Percentiles rank a stretch among this genome's conserved stretches.
Evolutionary conservation across 495 filamentous ascomycete species (phyloP).

Genomic region (Hypoxylon trugodes): DNA sequence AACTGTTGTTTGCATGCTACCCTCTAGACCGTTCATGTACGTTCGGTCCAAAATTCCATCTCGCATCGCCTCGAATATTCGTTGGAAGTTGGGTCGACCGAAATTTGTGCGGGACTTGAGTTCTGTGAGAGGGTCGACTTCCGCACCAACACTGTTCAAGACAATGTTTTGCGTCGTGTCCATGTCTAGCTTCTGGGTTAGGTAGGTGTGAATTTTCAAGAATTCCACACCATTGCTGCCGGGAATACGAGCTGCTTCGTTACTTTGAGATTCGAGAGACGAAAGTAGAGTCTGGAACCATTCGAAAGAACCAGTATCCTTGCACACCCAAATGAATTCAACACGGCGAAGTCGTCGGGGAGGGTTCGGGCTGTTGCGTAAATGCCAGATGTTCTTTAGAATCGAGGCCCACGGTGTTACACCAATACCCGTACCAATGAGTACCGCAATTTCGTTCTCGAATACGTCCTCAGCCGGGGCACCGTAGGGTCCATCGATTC

Average conservation of each 20-base stretch:
- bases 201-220: conserved; percentile 96
- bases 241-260: conserved; percentile 67
- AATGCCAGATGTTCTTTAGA: conserved; percentile 98
- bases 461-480: conserved; percentile 97
- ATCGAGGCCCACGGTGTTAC: conserved; percentile 98
- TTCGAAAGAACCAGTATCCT: conserved; percentile 94
- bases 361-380: conserved; percentile 84
- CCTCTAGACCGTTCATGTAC: conserved; percentile 84
- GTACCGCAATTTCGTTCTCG: conserved; percentile 96
- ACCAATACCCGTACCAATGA: conserved; percentile 97
- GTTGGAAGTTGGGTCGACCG: conserved; percentile 88
- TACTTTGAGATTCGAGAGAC: conserved; percentile 87
- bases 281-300: conserved; percentile 97
- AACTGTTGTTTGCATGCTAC: conserved; percentile 77
- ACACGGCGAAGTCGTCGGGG: conserved; percentile 89
- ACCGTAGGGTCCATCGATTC: conserved; percentile 95
- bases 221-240: conserved; percentile 79
- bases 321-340: conserved; percentile 99
- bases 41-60: conserved; percentile 84
- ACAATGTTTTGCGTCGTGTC: conserved; percentile 97
- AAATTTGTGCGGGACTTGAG: conserved; percentile 91
- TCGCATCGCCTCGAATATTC: conserved; percentile 84
- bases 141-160: conserved; percentile 88
- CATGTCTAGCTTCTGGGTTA: conserved; percentile 90
- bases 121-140: conserved; percentile 90